phyloP scores from a whole-genome alignment of 257 asterid genomes.

The Solanum chilense region DNA sequence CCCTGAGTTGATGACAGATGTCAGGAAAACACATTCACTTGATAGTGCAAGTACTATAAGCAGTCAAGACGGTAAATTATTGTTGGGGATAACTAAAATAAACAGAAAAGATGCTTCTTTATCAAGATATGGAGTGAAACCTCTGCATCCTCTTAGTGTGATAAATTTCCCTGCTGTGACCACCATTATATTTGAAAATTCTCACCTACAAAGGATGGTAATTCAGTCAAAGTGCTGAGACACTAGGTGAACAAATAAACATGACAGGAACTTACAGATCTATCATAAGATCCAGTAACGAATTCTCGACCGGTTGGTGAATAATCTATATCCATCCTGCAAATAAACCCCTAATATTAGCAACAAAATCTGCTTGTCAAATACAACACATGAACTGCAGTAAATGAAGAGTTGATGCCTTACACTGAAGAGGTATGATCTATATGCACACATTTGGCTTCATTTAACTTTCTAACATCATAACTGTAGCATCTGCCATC shows the following conservation, averaged over 20 bases:
- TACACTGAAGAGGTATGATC: constrained; percentile 97
- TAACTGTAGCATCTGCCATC: constrained; percentile 88
- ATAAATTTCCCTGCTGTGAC: constrained; percentile 93
- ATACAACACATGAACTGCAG: not conserved
- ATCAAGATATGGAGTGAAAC: constrained; percentile 16
- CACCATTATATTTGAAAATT: constrained; percentile 83
- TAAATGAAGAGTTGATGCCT: constrained; percentile 12
- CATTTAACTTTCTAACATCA: constrained; percentile 72
- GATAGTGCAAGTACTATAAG: not conserved
- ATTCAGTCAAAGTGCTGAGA: not conserved
- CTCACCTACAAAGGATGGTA: constrained; percentile 51
- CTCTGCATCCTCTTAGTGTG: constrained; percentile 99
- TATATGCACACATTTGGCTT: constrained; percentile 82
- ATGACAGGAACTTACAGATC: constrained; percentile 57
- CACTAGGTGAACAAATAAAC: not conserved
- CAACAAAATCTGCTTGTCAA: not conserved
- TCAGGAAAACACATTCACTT: constrained; percentile 3
- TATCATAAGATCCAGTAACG: constrained; percentile 94
- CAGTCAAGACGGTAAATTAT: not conserved
- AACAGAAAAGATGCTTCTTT: not conserved
- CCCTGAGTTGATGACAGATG: constrained; percentile 36
- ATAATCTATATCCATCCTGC: constrained; percentile 95
- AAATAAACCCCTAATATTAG: not conserved
- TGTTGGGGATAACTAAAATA: not conserved
- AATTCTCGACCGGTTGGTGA: constrained; percentile 98